These are phyloP conservation scores for Suhomyces sp. DNA, from an alignment of 805 yeast genomes.

Conservation along the genomic window DNA sequence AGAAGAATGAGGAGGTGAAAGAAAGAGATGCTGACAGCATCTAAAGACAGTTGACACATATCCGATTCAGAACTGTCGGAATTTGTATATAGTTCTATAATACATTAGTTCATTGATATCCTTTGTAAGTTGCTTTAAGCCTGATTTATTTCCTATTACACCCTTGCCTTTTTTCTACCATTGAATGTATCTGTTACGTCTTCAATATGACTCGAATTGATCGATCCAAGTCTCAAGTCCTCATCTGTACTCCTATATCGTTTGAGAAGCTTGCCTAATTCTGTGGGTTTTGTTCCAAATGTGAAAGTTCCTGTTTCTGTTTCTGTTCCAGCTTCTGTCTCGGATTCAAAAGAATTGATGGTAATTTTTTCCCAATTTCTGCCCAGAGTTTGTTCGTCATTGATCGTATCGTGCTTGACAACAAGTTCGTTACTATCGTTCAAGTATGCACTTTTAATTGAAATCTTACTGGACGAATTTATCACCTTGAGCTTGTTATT, in stretches of 20 bases:
- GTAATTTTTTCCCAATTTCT: conserved; percentile 12
- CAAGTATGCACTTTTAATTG: neutral
- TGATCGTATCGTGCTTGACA: conserved; percentile 3
- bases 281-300: too few species aligned
- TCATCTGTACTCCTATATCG: conserved; percentile 5
- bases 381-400: conserved; percentile 6
- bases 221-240: conserved; percentile 3
- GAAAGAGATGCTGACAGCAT: too few species aligned
- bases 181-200: conserved; percentile 32
- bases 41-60: too few species aligned
- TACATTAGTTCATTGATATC: too few species aligned
- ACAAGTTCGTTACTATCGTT: too few species aligned
- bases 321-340: too few species aligned
- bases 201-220: conserved; percentile 13
- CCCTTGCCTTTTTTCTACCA: conserved; percentile 10
- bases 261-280: conserved; percentile 4
- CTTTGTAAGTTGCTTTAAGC: too few species aligned
- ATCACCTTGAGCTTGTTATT: neutral
- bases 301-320: too few species aligned
- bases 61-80: too few species aligned
- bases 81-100: too few species aligned
- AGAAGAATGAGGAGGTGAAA: neutral
- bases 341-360: too few species aligned
- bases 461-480: too few species aligned
- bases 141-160: neutral